phyloP scores from a whole-genome alignment of 257 asterid species.

The Nyctanthes arbortristis region DNA sequence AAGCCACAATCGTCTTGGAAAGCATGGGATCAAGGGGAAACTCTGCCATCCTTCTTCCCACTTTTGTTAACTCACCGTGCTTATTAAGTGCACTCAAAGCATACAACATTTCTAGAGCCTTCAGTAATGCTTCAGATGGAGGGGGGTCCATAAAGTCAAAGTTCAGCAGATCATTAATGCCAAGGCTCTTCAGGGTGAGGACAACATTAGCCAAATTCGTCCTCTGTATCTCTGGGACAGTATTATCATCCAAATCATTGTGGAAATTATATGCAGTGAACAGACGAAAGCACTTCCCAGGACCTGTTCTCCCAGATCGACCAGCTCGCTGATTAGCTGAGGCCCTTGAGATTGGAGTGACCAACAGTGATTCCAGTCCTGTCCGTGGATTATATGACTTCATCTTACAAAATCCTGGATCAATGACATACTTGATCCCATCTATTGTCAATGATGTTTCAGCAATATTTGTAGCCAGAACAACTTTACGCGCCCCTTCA shows the following conservation, averaged over 20 bases:
- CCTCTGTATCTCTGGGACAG: constrained; percentile 94
- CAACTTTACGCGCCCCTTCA: constrained; percentile 74
- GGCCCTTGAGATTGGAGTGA: constrained; percentile 89
- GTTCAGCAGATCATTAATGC: constrained; percentile 80
- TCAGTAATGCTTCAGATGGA: constrained; percentile 86
- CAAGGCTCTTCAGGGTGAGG: constrained; percentile 90
- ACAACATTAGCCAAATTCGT: constrained; percentile 90
- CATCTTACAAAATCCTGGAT: constrained; percentile 94
- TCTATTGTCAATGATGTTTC: constrained; percentile 96
- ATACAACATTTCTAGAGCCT: constrained; percentile 86
- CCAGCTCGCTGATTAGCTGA: constrained; percentile 97
- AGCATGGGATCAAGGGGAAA: constrained; percentile 96
- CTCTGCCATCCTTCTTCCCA: constrained; percentile 95
- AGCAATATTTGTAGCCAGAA: constrained; percentile 68
- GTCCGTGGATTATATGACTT: constrained; percentile 90
- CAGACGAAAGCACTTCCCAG: constrained; percentile 88
- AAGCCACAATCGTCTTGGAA: constrained; percentile 91
- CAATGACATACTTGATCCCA: constrained; percentile 92
- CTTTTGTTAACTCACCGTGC: constrained; percentile 79
- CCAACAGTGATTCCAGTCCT: constrained; percentile 84
- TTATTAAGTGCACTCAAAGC: constrained; percentile 91
- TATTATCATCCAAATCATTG: constrained; percentile 84
- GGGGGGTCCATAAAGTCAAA: constrained; percentile 99
- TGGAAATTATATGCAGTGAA: constrained; percentile 73
- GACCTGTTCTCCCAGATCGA: constrained; percentile 96